Percentiles rank a stretch among this genome's conserved stretches.
Conservation (phyloP, 208 protist genomes). For the Lotmaria passim region DNA sequence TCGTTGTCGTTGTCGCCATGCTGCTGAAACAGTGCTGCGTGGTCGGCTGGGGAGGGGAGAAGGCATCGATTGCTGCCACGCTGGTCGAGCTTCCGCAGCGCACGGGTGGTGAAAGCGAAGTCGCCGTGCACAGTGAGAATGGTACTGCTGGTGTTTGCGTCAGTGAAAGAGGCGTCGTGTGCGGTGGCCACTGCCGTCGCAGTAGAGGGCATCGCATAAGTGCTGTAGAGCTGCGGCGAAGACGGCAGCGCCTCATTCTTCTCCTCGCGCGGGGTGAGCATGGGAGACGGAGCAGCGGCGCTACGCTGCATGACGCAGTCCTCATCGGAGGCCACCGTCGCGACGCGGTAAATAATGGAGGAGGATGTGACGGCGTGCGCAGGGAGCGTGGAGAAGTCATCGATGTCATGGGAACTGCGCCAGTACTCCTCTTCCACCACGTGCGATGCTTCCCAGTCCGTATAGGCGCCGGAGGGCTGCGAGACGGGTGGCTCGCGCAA, state of each 20-base stretch:
- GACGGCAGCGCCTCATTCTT: background rate
- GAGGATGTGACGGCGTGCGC: background rate
- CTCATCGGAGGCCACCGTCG: background rate
- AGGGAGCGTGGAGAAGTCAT: background rate
- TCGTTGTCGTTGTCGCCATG: too few species aligned
- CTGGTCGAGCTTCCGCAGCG: constrained; percentile 6
- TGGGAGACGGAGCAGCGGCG: background rate
- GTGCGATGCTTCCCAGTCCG: background rate
- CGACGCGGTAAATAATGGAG: background rate
- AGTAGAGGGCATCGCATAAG: too few species aligned
- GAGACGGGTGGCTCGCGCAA: background rate
- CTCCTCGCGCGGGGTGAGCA: background rate
- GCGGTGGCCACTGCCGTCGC: background rate
- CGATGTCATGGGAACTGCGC: background rate
- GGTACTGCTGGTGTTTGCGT: background rate
- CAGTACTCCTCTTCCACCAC: constrained; percentile 1
- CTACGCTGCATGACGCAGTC: background rate
- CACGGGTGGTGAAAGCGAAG: constrained; percentile 9
- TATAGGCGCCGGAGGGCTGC: background rate
- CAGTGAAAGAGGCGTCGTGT: background rate
- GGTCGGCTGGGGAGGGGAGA: background rate
- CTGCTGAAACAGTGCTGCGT: too few species aligned
- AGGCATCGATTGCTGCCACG: background rate
- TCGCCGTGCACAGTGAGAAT: constrained; percentile 15
- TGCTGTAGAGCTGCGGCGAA: background rate